Conservation (phyloP, 225 moss, liverwort and hornwort genomes). For the Ulota crispa region DNA sequence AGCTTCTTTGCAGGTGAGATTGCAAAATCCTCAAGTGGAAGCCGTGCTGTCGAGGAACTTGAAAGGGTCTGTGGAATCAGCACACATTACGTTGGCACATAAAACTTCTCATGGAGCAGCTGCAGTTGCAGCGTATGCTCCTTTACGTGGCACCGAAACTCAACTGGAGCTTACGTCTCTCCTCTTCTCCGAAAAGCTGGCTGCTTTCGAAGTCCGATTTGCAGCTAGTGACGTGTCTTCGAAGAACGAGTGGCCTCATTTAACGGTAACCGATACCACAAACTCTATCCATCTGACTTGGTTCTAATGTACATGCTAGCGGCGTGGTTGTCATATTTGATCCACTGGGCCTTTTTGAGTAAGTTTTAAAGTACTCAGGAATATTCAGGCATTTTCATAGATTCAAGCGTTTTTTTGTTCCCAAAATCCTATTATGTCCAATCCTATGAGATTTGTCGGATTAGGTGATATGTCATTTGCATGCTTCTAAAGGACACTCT, state of each 20-base stretch:
- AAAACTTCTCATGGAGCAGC: conserved; percentile 85
- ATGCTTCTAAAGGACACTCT: no score
- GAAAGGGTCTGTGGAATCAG: conserved; percentile 46
- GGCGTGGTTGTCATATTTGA: no score
- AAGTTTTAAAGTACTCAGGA: no score
- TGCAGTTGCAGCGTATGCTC: conserved; percentile 77
- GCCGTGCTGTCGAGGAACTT: conserved; percentile 43
- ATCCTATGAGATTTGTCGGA: no score
- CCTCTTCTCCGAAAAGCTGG: conserved; percentile 70
- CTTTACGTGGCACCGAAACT: conserved; percentile 61
- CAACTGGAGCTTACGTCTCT: conserved; percentile 70
- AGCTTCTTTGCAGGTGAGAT: conserved; percentile 40
- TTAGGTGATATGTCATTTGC: no score
- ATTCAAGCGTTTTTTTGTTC: no score
- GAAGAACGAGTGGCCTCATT: conserved; percentile 90
- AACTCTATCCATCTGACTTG: not conserved
- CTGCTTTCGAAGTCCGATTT: conserved; percentile 71
- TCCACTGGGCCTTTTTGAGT: no score
- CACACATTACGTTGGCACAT: conserved; percentile 89
- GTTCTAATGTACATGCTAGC: not conserved
- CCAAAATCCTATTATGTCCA: no score
- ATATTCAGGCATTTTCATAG: no score
- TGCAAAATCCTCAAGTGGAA: conserved; percentile 42
- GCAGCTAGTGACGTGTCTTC: conserved; percentile 48
- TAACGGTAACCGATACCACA: conserved; percentile 57